A percentile compares a stretch with the other conserved stretches of the same genome.
phyloP scores from a whole-genome alignment of 352 stramenopile species.

The Phytophthora meadii region DNA sequence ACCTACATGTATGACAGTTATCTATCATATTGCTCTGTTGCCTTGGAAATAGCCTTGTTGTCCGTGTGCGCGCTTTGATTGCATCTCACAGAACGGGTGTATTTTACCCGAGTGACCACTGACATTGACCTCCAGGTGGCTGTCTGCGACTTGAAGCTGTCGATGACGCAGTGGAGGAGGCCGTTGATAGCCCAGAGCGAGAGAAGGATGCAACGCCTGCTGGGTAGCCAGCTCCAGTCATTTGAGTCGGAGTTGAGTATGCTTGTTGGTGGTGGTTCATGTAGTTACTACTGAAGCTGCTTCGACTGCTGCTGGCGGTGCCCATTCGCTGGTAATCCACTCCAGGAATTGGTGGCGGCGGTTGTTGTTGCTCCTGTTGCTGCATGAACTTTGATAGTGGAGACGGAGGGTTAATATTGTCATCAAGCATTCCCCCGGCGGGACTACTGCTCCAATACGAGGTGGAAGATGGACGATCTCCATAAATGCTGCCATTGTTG shows the following conservation, averaged over 20 bases:
- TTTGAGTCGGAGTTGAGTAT: constrained; percentile 6
- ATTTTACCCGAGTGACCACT: constrained; percentile 55
- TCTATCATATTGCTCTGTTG: no score
- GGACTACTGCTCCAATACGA: constrained; percentile 19
- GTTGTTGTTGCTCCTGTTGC: constrained; percentile 50
- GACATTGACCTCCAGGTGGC: constrained; percentile 64
- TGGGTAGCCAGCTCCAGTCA: constrained; percentile 5
- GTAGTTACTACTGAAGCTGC: constrained; percentile 12
- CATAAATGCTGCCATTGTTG: constrained; percentile 19
- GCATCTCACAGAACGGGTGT: no score
- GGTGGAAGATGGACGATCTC: constrained; percentile 10
- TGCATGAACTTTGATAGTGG: constrained; percentile 80
- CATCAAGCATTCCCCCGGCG: constrained; percentile 5
- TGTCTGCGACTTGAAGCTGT: constrained; percentile 43
- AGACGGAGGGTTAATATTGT: constrained; percentile 48
- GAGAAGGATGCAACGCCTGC: constrained; percentile 15
- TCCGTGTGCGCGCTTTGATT: no score
- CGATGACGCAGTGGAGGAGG: constrained; percentile 23
- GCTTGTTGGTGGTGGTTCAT: constrained; percentile 11
- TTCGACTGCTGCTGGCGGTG: constrained; percentile 26
- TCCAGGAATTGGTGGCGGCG: constrained; percentile 11
- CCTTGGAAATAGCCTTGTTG: no score
- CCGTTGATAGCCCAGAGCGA: constrained; percentile 29
- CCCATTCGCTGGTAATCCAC: constrained; percentile 25
- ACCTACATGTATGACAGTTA: no score